Evolutionary conservation across 176 grass and related monocot genomes (phyloP), one percentile per base, ranked within the genome.

Genomic region (Typha latifolia): DNA sequence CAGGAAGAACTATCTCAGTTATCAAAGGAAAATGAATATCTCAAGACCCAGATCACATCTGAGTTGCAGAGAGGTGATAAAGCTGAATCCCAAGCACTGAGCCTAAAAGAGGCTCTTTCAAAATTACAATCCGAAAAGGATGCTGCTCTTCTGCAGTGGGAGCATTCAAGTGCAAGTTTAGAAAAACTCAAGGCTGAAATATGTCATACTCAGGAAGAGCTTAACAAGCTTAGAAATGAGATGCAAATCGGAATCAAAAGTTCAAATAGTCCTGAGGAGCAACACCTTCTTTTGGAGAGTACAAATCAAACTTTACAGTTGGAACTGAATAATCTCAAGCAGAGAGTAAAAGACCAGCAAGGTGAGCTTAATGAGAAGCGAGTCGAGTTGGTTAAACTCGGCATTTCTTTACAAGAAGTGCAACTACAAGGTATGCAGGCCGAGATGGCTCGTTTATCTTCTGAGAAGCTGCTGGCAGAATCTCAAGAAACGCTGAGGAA

Each of bases 21-120:
- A 26, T 86, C 72, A 22, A 74, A 80, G 72, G 94, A 99, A 82
- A 99, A 99, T 62, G 76, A 99, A 80, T 76, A 85, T 49, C 94
- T 99, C 51, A 99, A 84, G 72, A 95, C 74, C 64, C 86, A 79
- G 32, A 82, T 84, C 49, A 79, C 65, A 16, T 87, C 80, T 52
- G 80, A 80, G 16, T 79, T 80, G 77, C 75, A 56, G 49, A 80
- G 82, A 59, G 79, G 80, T 73, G 76, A 78, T 48, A 78, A 63
- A 49, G 78, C 76, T 34, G 81, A 97, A 64, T 77, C 72, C 15
- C 82, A 99, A 90, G 79, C 75, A 62, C 71, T 62, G 48, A 57
- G 48, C 68, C 77, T 99, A 1, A 92, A 74, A 73, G 83, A 86
- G 51, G 72, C 59, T 47, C 80, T 85, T 55, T 82, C 78, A 21